Evolutionary conservation across 2,329 filamentous ascomycete genomes (phyloP).

Genomic region (Didymellaceae sp.): DNA sequence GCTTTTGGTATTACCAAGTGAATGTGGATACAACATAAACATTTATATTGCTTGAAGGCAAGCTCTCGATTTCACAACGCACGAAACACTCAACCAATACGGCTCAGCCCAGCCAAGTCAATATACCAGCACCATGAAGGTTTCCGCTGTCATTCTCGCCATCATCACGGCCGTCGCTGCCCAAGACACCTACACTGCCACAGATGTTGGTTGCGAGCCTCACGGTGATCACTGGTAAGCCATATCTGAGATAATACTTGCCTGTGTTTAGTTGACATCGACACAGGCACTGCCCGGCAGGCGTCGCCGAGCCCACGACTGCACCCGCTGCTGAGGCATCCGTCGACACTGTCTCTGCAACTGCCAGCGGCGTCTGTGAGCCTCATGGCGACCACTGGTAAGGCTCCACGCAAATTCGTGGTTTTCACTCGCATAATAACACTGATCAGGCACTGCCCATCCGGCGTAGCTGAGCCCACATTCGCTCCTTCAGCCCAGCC

Average conservation of each 20-base stretch:
- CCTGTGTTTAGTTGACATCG: constrained; percentile 36
- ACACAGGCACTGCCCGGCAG: constrained; percentile 37
- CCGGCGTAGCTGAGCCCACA: constrained; percentile 26
- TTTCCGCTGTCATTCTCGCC: constrained; percentile 24
- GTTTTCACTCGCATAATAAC: not conserved
- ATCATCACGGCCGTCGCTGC: constrained; percentile 22
- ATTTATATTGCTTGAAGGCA: constrained; percentile 4
- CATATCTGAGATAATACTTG: constrained; percentile 23
- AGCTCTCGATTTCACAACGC: constrained; percentile 4
- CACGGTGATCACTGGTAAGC: constrained; percentile 35
- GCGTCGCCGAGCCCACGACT: constrained; percentile 34
- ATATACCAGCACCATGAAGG: constrained; percentile 21
- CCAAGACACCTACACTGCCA: constrained; percentile 26
- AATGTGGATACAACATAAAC: constrained; percentile 19
- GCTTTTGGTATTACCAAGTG: constrained; percentile 1
- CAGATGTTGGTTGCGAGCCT: constrained; percentile 27
- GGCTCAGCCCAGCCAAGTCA: not conserved
- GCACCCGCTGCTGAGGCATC: constrained; percentile 15
- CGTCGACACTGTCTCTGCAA: constrained; percentile 20
- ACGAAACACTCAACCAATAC: constrained; percentile 7
- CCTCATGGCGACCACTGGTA: constrained; percentile 38
- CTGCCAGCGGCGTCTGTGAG: constrained; percentile 26
- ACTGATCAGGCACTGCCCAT: constrained; percentile 25
- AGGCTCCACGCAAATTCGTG: not conserved
- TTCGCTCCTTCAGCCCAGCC: constrained; percentile 16